phyloP scores from a whole-genome alignment of 2,329 filamentous ascomycete genomes.

The Monosporascus sp. region DNA sequence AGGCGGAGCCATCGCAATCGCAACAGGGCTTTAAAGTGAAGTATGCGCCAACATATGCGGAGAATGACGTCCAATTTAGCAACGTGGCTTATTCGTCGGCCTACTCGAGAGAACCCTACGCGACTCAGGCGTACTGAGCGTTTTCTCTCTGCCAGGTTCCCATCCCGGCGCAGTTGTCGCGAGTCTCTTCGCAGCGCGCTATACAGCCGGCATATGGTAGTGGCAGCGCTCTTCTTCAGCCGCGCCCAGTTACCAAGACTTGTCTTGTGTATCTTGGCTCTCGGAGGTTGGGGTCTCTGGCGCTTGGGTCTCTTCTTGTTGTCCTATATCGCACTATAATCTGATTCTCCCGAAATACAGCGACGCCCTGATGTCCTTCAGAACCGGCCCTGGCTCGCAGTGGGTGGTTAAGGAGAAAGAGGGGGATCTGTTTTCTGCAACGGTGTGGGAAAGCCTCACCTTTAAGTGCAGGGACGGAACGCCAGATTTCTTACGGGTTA shows the following conservation, averaged over 20 bases:
- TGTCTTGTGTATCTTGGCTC: background rate
- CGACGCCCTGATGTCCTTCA: constrained; percentile 23
- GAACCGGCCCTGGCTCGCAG: no score
- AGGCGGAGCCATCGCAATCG: constrained; percentile 10
- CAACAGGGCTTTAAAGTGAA: constrained; percentile 9
- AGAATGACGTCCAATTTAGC: constrained; percentile 15
- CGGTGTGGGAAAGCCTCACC: background rate
- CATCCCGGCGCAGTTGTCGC: background rate
- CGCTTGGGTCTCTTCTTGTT: constrained; percentile 10
- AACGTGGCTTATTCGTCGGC: constrained; percentile 7
- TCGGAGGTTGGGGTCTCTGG: constrained; percentile 15
- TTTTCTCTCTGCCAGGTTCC: background rate
- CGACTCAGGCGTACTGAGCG: background rate
- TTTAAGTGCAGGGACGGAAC: background rate
- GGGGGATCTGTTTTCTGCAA: background rate
- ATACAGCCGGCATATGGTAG: background rate
- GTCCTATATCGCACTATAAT: constrained; percentile 12
- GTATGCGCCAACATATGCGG: constrained; percentile 5
- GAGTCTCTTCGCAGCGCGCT: background rate
- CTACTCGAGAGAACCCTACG: constrained; percentile 3
- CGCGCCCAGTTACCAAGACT: background rate
- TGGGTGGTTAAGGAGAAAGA: background rate
- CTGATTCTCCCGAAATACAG: constrained; percentile 21
- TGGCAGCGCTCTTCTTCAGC: background rate
- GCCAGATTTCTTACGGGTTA: background rate